Conservation (phyloP, 495 filamentous ascomycete genomes). For the Aspergillus campestris region DNA sequence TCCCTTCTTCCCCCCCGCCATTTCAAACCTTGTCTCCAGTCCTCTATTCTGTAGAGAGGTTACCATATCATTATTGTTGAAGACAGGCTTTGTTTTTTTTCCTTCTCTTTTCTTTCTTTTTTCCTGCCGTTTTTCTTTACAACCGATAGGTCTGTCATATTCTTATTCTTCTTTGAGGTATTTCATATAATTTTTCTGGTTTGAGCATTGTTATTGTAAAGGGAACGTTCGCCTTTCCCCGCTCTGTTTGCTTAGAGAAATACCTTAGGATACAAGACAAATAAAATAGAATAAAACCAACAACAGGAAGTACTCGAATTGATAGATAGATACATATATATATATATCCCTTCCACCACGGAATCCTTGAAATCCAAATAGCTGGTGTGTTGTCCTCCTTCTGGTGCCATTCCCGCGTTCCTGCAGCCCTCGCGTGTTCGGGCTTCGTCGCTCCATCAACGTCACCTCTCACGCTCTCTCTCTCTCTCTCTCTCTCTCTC, state of each 20-base stretch:
- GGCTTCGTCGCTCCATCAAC: slow-evolving; percentile 28
- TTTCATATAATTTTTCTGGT: slow-evolving; percentile 2
- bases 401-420: slow-evolving; percentile 26
- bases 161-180: slow-evolving; percentile 1
- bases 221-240: too few relatives aligned
- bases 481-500: slow-evolving; percentile 10
- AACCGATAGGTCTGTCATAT: neutral
- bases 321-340: too few relatives aligned
- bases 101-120: slow-evolving; percentile 4
- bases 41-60: too few relatives aligned
- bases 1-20: neutral
- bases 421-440: slow-evolving; percentile 27
- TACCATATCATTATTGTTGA: too few relatives aligned
- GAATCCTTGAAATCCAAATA: neutral
- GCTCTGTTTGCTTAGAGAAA: too few relatives aligned
- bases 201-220: neutral
- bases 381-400: slow-evolving; percentile 16
- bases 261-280: too few relatives aligned
- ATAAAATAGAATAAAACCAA: too few relatives aligned
- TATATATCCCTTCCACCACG: too few relatives aligned
- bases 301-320: too few relatives aligned
- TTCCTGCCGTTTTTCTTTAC: neutral
- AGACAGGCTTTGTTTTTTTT: neutral
- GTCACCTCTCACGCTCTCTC: slow-evolving; percentile 19
- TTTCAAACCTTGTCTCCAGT: too few relatives aligned